These are phyloP conservation scores for Sphaerulina vaccinii DNA, from an alignment of 2,329 filamentous ascomycete genomes.

Conservation along the genomic window DNA sequence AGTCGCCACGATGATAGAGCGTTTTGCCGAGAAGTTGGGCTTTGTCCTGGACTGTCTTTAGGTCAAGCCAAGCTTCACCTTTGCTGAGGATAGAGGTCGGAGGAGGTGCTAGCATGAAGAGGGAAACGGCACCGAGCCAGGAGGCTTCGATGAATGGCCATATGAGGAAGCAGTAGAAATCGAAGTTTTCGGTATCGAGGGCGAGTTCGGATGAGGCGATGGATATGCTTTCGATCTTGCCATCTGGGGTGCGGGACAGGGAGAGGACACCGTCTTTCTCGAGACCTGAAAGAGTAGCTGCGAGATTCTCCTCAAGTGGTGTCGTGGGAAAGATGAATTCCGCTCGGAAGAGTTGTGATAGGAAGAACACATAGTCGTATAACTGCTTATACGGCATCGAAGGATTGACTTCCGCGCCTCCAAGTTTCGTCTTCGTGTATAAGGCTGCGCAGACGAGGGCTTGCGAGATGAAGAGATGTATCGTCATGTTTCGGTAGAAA, in stretches of 20 bases:
- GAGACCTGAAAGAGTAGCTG: slow-evolving; percentile 73
- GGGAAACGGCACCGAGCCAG: slow-evolving; percentile 85
- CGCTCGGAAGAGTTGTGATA: slow-evolving; percentile 89
- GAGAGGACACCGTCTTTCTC: slow-evolving; percentile 76
- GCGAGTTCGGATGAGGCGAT: slow-evolving; percentile 73
- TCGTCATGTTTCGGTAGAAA: slow-evolving; percentile 99
- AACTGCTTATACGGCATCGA: slow-evolving; percentile 69
- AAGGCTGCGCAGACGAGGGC: slow-evolving; percentile 85
- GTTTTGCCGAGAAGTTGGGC: slow-evolving; percentile 85
- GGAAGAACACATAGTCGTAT: slow-evolving; percentile 76
- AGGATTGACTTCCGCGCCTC: slow-evolving; percentile 71
- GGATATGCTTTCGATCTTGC: slow-evolving; percentile 63
- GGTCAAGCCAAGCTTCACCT: slow-evolving; percentile 69
- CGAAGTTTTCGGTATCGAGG: slow-evolving; percentile 86
- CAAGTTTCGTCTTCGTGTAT: slow-evolving; percentile 87
- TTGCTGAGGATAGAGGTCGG: slow-evolving; percentile 36
- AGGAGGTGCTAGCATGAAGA: slow-evolving; percentile 83
- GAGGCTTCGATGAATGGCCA: slow-evolving; percentile 97
- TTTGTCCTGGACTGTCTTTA: slow-evolving; percentile 59
- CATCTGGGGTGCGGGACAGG: slow-evolving; percentile 57
- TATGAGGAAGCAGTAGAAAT: slow-evolving; percentile 98
- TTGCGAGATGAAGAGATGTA: slow-evolving; percentile 94
- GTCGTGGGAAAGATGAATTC: slow-evolving; percentile 97
- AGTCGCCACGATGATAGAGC: slow-evolving; percentile 92
- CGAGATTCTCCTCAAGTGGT: slow-evolving; percentile 75